Evolutionary conservation across 2,329 filamentous ascomycete genomes (phyloP).

Genomic region (Hawksworthiomyces lignivorus): DNA sequence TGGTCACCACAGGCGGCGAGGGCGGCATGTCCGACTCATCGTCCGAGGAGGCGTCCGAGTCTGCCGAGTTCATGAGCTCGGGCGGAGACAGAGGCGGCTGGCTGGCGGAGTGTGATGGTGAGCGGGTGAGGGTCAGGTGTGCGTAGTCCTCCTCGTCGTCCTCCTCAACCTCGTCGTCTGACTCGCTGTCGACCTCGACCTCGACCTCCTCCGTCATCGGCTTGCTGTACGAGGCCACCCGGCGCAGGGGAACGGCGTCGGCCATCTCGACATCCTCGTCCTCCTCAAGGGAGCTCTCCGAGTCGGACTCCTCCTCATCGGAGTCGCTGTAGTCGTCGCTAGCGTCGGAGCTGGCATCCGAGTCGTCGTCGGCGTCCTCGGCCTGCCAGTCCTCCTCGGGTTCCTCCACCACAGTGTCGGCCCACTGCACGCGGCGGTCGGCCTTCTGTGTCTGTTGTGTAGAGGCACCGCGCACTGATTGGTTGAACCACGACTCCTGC

Average conservation of each 20-base stretch:
- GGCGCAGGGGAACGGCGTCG: slow-evolving; percentile 37
- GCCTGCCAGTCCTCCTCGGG: slow-evolving; percentile 62
- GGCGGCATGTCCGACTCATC: slow-evolving; percentile 65
- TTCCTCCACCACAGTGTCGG: slow-evolving; percentile 68
- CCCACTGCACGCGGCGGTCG: slow-evolving; percentile 78
- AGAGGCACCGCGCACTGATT: slow-evolving; percentile 73
- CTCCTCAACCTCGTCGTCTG: slow-evolving; percentile 43
- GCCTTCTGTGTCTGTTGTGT: slow-evolving; percentile 33
- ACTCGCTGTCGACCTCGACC: slow-evolving; percentile 30
- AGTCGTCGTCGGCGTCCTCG: slow-evolving; percentile 54
- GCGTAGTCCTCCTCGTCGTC: slow-evolving; percentile 60
- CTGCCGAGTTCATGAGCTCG: slow-evolving; percentile 52
- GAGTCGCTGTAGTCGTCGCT: slow-evolving; percentile 44
- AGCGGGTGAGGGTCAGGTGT: slow-evolving; percentile 60
- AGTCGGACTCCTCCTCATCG: slow-evolving; percentile 40
- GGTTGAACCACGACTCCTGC: slow-evolving; percentile 97
- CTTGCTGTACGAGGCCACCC: slow-evolving; percentile 33
- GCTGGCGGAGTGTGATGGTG: slow-evolving; percentile 51
- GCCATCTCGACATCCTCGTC: slow-evolving; percentile 54
- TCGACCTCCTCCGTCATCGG: slow-evolving; percentile 22
- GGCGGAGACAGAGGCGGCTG: slow-evolving; percentile 44
- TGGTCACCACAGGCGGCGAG: slow-evolving; percentile 51
- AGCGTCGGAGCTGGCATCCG: slow-evolving; percentile 43
- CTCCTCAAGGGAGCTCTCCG: slow-evolving; percentile 34
- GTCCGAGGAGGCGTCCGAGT: slow-evolving; percentile 58